Conservation (phyloP, 2,329 filamentous ascomycete genomes). For the Diaporthe sp. region DNA sequence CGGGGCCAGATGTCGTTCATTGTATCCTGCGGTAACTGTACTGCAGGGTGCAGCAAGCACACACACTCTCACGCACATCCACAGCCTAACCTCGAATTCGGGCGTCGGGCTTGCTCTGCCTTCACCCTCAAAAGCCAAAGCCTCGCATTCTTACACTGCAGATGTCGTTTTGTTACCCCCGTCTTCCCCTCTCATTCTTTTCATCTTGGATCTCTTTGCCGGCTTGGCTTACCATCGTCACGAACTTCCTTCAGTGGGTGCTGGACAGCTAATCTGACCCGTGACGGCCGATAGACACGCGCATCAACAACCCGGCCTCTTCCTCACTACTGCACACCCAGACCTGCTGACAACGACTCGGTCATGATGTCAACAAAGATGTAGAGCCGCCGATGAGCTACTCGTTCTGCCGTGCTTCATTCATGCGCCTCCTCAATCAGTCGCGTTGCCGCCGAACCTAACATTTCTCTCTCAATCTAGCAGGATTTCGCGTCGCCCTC, state of each 20-base stretch:
- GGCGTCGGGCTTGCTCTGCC: slow-evolving; percentile 37
- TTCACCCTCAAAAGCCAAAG: slow-evolving; percentile 38
- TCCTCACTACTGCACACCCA: slow-evolving; percentile 18
- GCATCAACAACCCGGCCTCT: slow-evolving; percentile 16
- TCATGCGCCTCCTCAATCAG: slow-evolving; percentile 40
- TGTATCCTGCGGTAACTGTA: slow-evolving; percentile 42
- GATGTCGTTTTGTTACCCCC: slow-evolving; percentile 30
- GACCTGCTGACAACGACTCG: slow-evolving; percentile 22
- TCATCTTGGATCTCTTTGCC: slow-evolving; percentile 2
- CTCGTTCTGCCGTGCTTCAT: neutral
- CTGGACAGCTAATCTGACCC: slow-evolving; percentile 22
- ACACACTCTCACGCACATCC: slow-evolving; percentile 29
- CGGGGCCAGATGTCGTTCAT: slow-evolving; percentile 31
- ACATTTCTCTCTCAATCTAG: slow-evolving; percentile 49
- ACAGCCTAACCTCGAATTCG: slow-evolving; percentile 41
- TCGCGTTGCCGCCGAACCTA: slow-evolving; percentile 45
- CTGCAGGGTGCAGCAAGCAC: slow-evolving; percentile 38
- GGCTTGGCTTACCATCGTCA: slow-evolving; percentile 7
- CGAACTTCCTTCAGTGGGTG: neutral
- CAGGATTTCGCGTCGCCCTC: slow-evolving; percentile 70
- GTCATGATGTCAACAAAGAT: slow-evolving; percentile 33
- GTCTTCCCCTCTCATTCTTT: slow-evolving; percentile 31
- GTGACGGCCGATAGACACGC: slow-evolving; percentile 27
- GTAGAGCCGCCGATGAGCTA: slow-evolving; percentile 35
- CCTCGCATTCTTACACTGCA: slow-evolving; percentile 38